Conservation (phyloP, 2,329 filamentous ascomycete species). For the Fusarium siculi region DNA sequence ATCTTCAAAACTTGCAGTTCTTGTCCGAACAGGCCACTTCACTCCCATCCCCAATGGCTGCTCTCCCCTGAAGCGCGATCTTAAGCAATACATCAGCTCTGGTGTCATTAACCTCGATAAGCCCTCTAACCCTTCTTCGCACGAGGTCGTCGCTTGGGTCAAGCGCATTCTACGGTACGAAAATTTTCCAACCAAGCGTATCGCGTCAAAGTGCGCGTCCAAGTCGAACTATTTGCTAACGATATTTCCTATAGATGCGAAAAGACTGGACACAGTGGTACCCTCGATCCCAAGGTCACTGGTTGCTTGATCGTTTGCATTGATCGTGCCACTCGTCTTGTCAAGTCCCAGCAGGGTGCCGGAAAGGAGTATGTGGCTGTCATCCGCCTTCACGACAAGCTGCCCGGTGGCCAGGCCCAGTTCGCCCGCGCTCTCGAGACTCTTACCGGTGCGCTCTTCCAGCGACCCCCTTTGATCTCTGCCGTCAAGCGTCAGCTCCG, state of each 20-base stretch:
- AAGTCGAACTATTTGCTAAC: slow-evolving; percentile 19
- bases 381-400: slow-evolving; percentile 93
- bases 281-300: slow-evolving; percentile 97
- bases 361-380: slow-evolving; percentile 99
- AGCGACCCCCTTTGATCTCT: slow-evolving; percentile 92
- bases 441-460: slow-evolving; percentile 93
- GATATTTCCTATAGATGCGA: slow-evolving; percentile 60
- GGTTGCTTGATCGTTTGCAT: slow-evolving; percentile 95
- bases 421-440: slow-evolving; percentile 95
- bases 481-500: slow-evolving; percentile 98
- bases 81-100: slow-evolving; percentile 96
- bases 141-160: slow-evolving; percentile 99
- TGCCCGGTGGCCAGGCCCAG: slow-evolving; percentile 91
- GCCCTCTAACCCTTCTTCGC: slow-evolving; percentile 95
- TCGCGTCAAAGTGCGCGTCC: slow-evolving; percentile 23
- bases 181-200: neutral
- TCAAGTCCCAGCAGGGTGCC: slow-evolving; percentile 98
- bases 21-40: slow-evolving; percentile 94
- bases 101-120: slow-evolving; percentile 92
- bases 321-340: slow-evolving; percentile 94
- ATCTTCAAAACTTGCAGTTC: slow-evolving; percentile 65
- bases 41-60: slow-evolving; percentile 95
- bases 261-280: slow-evolving; percentile 98
- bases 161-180: slow-evolving; percentile 92
- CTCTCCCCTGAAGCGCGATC: slow-evolving; percentile 89